Evolutionary conservation across 768 basidiomycete genomes (phyloP).

Genomic region (Serendipita sp.): DNA sequence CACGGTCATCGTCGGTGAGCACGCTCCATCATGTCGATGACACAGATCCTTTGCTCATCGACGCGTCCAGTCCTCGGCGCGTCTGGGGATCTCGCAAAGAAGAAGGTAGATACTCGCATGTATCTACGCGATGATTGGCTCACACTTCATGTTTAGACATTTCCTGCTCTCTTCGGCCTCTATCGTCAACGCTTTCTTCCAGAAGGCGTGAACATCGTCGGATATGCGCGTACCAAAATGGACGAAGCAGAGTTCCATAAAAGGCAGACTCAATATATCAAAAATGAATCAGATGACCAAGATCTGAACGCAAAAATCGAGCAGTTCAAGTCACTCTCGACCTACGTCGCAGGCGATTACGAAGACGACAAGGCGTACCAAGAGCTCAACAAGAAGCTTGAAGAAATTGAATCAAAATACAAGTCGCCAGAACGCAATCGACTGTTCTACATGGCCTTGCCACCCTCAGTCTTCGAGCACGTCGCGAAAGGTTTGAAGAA

Average conservation of each 20-base stretch:
- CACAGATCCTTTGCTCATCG: constrained; percentile 5
- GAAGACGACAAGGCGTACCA: constrained; percentile 71
- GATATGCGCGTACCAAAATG: constrained; percentile 97
- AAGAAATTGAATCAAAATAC: constrained; percentile 62
- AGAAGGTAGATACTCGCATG: constrained; percentile 46
- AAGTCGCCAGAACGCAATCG: constrained; percentile 53
- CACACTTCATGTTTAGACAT: constrained; percentile 41
- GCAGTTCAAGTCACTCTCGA: constrained; percentile 65
- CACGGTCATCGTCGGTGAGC: constrained; percentile 73
- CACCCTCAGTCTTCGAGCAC: constrained; percentile 88
- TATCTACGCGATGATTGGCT: background rate
- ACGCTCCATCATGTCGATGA: constrained; percentile 8
- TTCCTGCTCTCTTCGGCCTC: constrained; percentile 87
- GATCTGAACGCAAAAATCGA: constrained; percentile 47
- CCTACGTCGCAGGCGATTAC: constrained; percentile 80
- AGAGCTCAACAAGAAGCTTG: constrained; percentile 57
- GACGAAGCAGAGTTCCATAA: constrained; percentile 68
- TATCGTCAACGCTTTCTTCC: constrained; percentile 71
- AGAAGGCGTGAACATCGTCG: constrained; percentile 73
- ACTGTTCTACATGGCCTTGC: constrained; percentile 92
- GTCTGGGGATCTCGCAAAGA: constrained; percentile 96
- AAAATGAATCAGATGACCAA: constrained; percentile 49
- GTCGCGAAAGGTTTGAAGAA: constrained; percentile 74
- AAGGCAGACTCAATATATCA: constrained; percentile 74
- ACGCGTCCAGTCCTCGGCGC: constrained; percentile 66